phyloP scores from a whole-genome alignment of 768 basidiomycete species.

The Mycena epipterygia region DNA sequence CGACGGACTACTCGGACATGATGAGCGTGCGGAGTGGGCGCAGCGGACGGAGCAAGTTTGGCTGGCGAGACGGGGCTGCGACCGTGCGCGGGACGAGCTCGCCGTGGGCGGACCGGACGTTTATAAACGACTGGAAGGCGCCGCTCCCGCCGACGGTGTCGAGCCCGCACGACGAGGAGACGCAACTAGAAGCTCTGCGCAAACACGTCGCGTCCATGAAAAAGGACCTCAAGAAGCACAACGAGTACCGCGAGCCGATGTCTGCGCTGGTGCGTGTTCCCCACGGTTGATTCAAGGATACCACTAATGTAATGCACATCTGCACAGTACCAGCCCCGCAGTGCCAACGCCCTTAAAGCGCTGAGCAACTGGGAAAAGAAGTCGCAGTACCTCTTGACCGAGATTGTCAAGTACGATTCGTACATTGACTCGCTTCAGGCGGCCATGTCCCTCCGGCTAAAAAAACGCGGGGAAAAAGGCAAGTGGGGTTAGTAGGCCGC shows the following conservation, averaged over 20 bases:
- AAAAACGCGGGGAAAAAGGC: conserved; percentile 92
- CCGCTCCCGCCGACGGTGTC: conserved; percentile 87
- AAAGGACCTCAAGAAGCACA: conserved; percentile 86
- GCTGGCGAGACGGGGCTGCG: conserved; percentile 75
- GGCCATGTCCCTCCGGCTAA: conserved; percentile 88
- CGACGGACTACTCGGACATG: conserved; percentile 68
- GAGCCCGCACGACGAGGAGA: conserved; percentile 92
- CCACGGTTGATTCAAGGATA: background rate
- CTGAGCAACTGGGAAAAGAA: conserved; percentile 94
- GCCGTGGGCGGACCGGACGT: conserved; percentile 82
- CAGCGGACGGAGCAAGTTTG: conserved; percentile 81
- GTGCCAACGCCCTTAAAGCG: conserved; percentile 81
- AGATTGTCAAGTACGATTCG: conserved; percentile 95
- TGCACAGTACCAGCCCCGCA: conserved; percentile 82
- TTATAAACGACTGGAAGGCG: conserved; percentile 95
- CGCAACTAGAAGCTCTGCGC: conserved; percentile 89
- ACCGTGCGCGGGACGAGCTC: conserved; percentile 77
- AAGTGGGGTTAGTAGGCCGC: background rate
- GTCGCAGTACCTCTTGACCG: conserved; percentile 88
- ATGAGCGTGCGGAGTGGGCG: conserved; percentile 83
- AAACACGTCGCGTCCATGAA: conserved; percentile 85
- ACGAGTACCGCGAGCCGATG: conserved; percentile 89
- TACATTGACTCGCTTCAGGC: conserved; percentile 92
- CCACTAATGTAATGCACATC: background rate
- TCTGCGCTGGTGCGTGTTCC: conserved; percentile 69